phyloP scores from a whole-genome alignment of 2,329 filamentous ascomycete genomes.

The Hypoxylon sp. region DNA sequence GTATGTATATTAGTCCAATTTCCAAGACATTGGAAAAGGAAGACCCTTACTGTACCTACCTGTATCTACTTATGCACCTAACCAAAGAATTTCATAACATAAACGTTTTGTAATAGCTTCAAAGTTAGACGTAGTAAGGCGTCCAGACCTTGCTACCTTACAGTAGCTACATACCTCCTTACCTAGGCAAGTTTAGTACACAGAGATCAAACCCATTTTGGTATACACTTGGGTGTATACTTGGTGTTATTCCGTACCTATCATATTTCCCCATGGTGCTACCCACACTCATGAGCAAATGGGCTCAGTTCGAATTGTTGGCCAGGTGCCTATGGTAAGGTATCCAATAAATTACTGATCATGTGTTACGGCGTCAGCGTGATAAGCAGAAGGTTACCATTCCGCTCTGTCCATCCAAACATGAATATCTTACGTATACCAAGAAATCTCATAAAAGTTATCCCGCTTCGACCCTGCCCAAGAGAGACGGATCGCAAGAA shows the following conservation, averaged over 20 bases:
- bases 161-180: not conserved
- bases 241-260: not conserved
- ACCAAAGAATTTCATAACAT: constrained; percentile 8
- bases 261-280: not conserved
- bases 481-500: not conserved
- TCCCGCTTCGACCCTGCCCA: constrained; percentile 1
- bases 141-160: not conserved
- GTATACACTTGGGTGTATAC: not conserved
- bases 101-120: constrained; percentile 20
- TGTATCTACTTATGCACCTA: not conserved
- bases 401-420: not conserved
- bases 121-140: constrained; percentile 19
- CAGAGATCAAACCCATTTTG: not conserved
- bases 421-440: not conserved
- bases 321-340: not conserved
- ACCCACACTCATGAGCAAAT: constrained; percentile 10
- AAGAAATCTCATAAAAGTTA: not conserved
- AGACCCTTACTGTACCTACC: constrained; percentile 19
- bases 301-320: constrained; percentile 3
- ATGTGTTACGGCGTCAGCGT: constrained; percentile 7
- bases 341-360: constrained; percentile 10
- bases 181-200: not conserved
- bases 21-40: constrained; percentile 7
- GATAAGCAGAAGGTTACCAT: not conserved
- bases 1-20: constrained; percentile 7